These are phyloP conservation scores for Skeletonema menzelii DNA, from an alignment of 108 stramenopile genomes.

Conservation along the genomic window DNA sequence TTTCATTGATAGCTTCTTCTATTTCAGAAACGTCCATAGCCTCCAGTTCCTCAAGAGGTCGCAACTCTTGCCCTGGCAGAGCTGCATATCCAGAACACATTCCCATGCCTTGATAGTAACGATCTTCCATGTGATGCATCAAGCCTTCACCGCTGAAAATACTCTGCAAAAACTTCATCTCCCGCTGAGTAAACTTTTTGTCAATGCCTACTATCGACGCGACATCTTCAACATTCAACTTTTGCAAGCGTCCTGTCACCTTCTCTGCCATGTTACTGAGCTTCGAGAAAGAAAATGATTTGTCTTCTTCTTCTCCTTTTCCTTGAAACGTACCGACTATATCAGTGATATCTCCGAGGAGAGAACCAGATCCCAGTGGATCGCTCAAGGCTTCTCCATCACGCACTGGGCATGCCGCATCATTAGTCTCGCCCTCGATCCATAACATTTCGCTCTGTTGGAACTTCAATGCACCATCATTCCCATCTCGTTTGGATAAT, in stretches of 20 bases:
- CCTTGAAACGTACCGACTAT: slow-evolving; percentile 42
- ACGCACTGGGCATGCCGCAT: slow-evolving; percentile 67
- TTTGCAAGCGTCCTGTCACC: slow-evolving; percentile 52
- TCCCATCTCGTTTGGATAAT: slow-evolving; percentile 25
- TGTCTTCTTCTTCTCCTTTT: slow-evolving; percentile 10
- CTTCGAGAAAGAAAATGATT: slow-evolving; percentile 13
- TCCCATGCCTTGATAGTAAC: slow-evolving; percentile 80
- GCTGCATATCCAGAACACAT: slow-evolving; percentile 69
- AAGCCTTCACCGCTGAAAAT: slow-evolving; percentile 71
- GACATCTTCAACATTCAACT: slow-evolving; percentile 57
- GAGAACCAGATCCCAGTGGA: slow-evolving; percentile 63
- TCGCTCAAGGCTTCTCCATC: slow-evolving; percentile 64
- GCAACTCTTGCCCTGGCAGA: slow-evolving; percentile 63
- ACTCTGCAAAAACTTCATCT: slow-evolving; percentile 66
- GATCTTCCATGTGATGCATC: slow-evolving; percentile 81
- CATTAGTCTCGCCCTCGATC: slow-evolving; percentile 77
- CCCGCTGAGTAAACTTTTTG: slow-evolving; percentile 64
- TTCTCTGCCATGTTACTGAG: slow-evolving; percentile 33
- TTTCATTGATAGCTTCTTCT: slow-evolving; percentile 10
- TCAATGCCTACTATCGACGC: slow-evolving; percentile 74
- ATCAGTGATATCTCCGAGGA: slow-evolving; percentile 54
- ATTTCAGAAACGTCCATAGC: slow-evolving; percentile 8
- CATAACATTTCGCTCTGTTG: slow-evolving; percentile 46
- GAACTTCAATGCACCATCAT: slow-evolving; percentile 5
- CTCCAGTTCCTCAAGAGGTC: slow-evolving; percentile 28